Evolutionary conservation across 495 filamentous ascomycete species (phyloP).

Genomic region (Penicillium taxi): DNA sequence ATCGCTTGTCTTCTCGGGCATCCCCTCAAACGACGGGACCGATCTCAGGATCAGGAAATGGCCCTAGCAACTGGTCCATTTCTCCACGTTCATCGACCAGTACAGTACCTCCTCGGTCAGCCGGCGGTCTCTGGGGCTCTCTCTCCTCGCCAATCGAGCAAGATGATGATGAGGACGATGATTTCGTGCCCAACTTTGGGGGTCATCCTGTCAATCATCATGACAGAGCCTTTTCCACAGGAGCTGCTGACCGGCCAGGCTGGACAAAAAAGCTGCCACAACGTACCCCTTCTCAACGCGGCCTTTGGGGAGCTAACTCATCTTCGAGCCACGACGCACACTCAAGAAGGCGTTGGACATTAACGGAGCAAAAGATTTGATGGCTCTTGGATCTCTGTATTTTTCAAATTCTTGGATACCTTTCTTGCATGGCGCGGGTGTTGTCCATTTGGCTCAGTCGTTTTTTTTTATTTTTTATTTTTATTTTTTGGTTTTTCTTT

Average conservation of each 20-base stretch:
- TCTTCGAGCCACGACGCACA: conserved; percentile 23
- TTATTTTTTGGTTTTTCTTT: neutral
- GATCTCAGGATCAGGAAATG: conserved; percentile 12
- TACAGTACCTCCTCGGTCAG: conserved; percentile 10
- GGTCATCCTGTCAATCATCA: conserved; percentile 14
- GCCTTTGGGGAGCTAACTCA: conserved; percentile 37
- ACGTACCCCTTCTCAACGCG: conserved; percentile 31
- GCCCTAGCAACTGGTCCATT: conserved; percentile 21
- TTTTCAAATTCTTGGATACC: conserved; percentile 15
- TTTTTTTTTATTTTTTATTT: conserved; percentile 3
- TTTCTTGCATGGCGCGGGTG: conserved; percentile 24
- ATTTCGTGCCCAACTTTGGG: conserved; percentile 33
- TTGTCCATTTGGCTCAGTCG: too few relatives aligned
- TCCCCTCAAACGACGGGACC: conserved; percentile 21
- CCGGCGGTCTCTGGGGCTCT: conserved; percentile 32
- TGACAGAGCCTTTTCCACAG: conserved; percentile 10
- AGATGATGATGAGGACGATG: conserved; percentile 19
- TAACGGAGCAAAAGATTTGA: conserved; percentile 35
- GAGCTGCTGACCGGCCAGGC: conserved; percentile 6
- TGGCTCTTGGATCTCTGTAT: conserved; percentile 1
- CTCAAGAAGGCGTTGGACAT: conserved; percentile 38
- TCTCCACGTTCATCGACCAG: conserved; percentile 15
- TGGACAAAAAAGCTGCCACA: conserved; percentile 27
- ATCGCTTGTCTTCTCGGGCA: conserved; percentile 21
- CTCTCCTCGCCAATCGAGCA: conserved; percentile 15